Evolutionary conservation across 140 eudicot species (phyloP).

Genomic region (Flaveria floridana): DNA sequence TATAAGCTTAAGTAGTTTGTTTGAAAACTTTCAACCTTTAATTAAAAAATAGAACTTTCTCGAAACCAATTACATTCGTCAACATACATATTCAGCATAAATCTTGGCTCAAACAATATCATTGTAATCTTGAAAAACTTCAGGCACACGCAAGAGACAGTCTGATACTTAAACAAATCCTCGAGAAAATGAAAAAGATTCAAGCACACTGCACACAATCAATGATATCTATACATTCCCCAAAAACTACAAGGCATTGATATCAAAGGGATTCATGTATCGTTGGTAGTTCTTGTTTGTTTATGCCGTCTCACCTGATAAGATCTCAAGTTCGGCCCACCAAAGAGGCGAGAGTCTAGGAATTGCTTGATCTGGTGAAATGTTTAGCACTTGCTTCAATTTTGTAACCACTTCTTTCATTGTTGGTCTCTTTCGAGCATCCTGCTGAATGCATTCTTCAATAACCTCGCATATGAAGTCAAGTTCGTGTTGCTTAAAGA

Average conservation of each 20-base stretch:
- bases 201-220: conserved; percentile 31
- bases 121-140: conserved; percentile 5
- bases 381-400: conserved; percentile 45
- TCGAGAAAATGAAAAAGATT: conserved; percentile 15
- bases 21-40: background rate
- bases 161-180: conserved; percentile 20
- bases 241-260: conserved; percentile 17
- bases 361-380: conserved; percentile 75
- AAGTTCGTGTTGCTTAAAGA: conserved; percentile 54
- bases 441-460: conserved; percentile 58
- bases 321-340: conserved; percentile 98
- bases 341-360: conserved; percentile 89
- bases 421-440: conserved; percentile 56
- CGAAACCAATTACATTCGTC: too few species aligned
- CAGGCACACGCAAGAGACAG: conserved; percentile 14
- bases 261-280: conserved; percentile 20
- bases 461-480: conserved; percentile 58
- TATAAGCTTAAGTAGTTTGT: background rate
- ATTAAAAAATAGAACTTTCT: too few species aligned
- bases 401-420: conserved; percentile 51
- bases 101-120: conserved; percentile 25
- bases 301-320: conserved; percentile 74
- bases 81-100: conserved; percentile 22
- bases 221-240: conserved; percentile 11
- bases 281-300: conserved; percentile 8